phyloP scores from a whole-genome alignment of 2,329 filamentous ascomycete genomes.

The Pseudonectria foliicola region DNA sequence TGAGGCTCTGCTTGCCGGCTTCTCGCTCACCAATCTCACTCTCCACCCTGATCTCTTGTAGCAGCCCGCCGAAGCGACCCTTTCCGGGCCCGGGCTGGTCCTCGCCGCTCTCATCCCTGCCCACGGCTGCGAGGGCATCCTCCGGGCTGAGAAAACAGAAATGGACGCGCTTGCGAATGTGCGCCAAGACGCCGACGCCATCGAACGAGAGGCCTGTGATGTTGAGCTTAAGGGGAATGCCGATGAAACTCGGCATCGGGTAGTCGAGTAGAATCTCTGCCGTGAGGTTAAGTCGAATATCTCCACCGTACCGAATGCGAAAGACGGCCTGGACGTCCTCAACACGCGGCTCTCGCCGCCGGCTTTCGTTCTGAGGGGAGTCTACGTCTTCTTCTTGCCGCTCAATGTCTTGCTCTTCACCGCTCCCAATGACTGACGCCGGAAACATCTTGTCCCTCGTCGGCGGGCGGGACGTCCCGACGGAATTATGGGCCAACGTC shows the following conservation, averaged over 20 bases:
- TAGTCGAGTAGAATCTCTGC: slow-evolving; percentile 96
- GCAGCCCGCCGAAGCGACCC: slow-evolving; percentile 57
- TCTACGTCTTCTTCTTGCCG: slow-evolving; percentile 16
- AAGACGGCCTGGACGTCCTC: slow-evolving; percentile 93
- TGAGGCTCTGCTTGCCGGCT: slow-evolving; percentile 86
- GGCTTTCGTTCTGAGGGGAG: too few relatives aligned
- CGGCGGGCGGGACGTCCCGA: slow-evolving; percentile 47
- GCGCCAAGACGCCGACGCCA: slow-evolving; percentile 83
- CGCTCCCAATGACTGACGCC: slow-evolving; percentile 33
- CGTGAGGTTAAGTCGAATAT: slow-evolving; percentile 80
- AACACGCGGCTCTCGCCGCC: slow-evolving; percentile 61
- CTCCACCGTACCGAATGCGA: slow-evolving; percentile 80
- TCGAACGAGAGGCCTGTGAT: slow-evolving; percentile 95
- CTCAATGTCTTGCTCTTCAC: slow-evolving; percentile 27
- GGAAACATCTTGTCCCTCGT: slow-evolving; percentile 42
- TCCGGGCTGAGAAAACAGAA: slow-evolving; percentile 94
- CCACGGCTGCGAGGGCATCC: slow-evolving; percentile 71
- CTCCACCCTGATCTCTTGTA: slow-evolving; percentile 92
- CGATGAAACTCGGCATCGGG: slow-evolving; percentile 96
- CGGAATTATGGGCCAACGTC: slow-evolving; percentile 50
- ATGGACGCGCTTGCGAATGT: slow-evolving; percentile 82
- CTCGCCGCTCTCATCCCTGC: slow-evolving; percentile 35
- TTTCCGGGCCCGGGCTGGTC: slow-evolving; percentile 23
- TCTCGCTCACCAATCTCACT: slow-evolving; percentile 95
- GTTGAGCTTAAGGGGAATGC: slow-evolving; percentile 87